Evolutionary conservation across 495 filamentous ascomycete genomes (phyloP), one percentile per base, ranked within the genome.

Genomic region (Clavariopsis aquatica): DNA sequence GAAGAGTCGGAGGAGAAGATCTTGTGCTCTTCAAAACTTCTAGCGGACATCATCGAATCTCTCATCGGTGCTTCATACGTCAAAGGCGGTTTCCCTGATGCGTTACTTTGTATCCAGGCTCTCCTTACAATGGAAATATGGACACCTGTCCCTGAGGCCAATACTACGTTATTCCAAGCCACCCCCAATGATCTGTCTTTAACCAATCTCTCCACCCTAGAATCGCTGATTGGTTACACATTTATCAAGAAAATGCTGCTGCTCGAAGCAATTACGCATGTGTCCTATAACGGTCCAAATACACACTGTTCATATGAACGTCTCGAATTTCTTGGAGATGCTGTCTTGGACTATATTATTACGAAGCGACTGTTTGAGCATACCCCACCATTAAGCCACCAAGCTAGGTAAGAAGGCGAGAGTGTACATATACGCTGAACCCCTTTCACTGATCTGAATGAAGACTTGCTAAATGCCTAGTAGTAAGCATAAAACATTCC

Each of bases 31-130:
- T 88, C 83, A 7, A 98, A 98, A 70, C 84, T 86, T 1, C 82
- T 96, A 13, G 94, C 94, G 4, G 94, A 98, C 66, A 90, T 96
- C 0, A 84, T 97, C 12, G 94, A 98, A 73, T 84, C 89, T 0
- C 78, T 97, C 0, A 88, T 96, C 36, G 94, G 91, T 1, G 89
- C 89, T 0, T 80, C 90, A 1, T 96, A 82, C 68, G 53, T 91
- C 7, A 84, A 89, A 52, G 91, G 91, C 0, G 89, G 89, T 0
- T 73, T 83, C 36, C 36, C 79, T 9, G 87, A 85, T 60, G 90
- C 89, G 0, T 75, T 89, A 24, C 61, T 72, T 10, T 92, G 88
- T 71, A 79, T 94, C 1, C 75, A 81, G 41, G 65, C 73, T 82
- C 27, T 89, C 93, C 73, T 69, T 91, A 9, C 87, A 86, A 0